phyloP scores from a whole-genome alignment of 177 flowering plant genomes.

The Telopea speciosissima region DNA sequence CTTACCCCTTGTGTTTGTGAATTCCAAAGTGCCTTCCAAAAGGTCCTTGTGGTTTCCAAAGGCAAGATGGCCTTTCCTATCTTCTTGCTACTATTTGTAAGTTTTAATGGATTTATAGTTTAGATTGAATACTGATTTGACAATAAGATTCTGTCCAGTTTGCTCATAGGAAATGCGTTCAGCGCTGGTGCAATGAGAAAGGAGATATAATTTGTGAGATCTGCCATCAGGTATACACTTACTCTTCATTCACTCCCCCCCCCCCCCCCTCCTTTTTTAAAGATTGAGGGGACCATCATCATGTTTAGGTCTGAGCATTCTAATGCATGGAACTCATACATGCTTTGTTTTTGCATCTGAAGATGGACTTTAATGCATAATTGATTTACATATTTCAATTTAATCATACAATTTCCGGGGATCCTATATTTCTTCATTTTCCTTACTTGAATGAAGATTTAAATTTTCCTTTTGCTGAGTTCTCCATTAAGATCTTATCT shows the following conservation, averaged over 20 bases:
- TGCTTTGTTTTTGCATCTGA: not conserved
- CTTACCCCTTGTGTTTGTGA: not conserved
- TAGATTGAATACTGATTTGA: not conserved
- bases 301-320: not conserved
- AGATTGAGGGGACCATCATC: not conserved
- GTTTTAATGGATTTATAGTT: not conserved
- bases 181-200: conserved; percentile 66
- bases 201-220: conserved; percentile 63
- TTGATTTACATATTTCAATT: not conserved
- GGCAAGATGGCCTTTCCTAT: not conserved
- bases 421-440: not conserved
- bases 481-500: too few species aligned
- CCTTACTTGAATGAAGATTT: too few species aligned
- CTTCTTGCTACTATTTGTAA: too few species aligned
- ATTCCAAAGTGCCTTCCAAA: not conserved
- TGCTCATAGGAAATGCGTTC: conserved; percentile 70
- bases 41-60: not conserved
- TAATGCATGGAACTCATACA: not conserved
- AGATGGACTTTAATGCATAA: not conserved
- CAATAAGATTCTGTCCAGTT: conserved; percentile 27
- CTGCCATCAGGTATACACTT: conserved; percentile 47
- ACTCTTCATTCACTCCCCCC: not conserved
- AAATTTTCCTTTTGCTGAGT: too few species aligned
- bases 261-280: not conserved
- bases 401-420: not conserved